Percentiles rank a stretch among this genome's conserved stretches.
Conservation (phyloP, 306 rosid genomes). For the Lagenaria siceraria region DNA sequence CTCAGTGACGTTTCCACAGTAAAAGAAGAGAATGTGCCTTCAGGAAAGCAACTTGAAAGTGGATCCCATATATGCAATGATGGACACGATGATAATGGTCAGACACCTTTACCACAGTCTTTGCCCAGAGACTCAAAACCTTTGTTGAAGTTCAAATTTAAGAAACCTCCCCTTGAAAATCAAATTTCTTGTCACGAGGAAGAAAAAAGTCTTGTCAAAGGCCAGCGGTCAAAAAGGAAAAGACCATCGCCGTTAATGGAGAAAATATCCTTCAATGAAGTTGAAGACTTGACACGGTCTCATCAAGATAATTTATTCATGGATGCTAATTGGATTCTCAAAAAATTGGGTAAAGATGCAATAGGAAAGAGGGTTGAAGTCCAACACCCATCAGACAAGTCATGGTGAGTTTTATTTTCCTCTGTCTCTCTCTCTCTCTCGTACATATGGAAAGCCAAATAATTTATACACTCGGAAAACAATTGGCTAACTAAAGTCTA, state of each 20-base stretch:
- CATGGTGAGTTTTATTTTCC: conserved; percentile 43
- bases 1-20: conserved; percentile 15
- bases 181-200: conserved; percentile 61
- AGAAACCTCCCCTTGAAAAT: conserved; percentile 57
- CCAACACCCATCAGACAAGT: conserved; percentile 69
- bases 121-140: conserved; percentile 73
- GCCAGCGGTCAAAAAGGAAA: conserved; percentile 94
- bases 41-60: conserved; percentile 51
- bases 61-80: conserved; percentile 32
- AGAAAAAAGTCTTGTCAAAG: conserved; percentile 67
- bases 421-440: neutral
- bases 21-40: conserved; percentile 30
- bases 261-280: conserved; percentile 36
- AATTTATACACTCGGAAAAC: neutral
- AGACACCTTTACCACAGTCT: conserved; percentile 32
- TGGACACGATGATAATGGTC: conserved; percentile 29
- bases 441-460: neutral
- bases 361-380: conserved; percentile 96
- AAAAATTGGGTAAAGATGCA: conserved; percentile 91
- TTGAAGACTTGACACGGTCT: conserved; percentile 30
- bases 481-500: conserved; percentile 1
- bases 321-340: conserved; percentile 94
- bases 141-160: conserved; percentile 61
- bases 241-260: conserved; percentile 66
- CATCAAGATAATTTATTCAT: conserved; percentile 44